phyloP scores from a whole-genome alignment of 441 rosid species.

The Erodium texanum region DNA sequence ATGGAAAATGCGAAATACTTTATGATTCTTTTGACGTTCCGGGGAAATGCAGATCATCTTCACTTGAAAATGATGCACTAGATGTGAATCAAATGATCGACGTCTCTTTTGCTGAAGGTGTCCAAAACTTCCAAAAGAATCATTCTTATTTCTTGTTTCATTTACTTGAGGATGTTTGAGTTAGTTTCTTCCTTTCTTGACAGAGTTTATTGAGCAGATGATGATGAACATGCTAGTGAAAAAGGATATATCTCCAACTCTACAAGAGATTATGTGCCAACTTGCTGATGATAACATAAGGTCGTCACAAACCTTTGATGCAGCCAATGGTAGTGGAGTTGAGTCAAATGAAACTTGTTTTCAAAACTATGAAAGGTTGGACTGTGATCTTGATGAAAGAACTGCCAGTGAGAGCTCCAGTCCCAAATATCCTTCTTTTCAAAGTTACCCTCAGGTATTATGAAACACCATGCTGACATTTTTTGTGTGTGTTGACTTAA shows the following conservation, averaged over 20 bases:
- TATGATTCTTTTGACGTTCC: conserved; percentile 87
- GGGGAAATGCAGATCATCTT: conserved; percentile 47
- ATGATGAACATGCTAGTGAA: conserved; percentile 44
- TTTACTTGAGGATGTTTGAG: conserved; percentile 9
- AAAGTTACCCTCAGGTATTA: conserved; percentile 49
- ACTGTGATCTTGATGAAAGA: conserved; percentile 44
- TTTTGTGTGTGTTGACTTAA: neutral
- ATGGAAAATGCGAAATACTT: conserved; percentile 76
- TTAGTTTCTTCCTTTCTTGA: conserved; percentile 16
- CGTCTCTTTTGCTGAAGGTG: conserved; percentile 71
- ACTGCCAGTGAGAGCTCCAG: conserved; percentile 34
- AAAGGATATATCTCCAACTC: conserved; percentile 75
- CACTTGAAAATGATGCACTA: conserved; percentile 34
- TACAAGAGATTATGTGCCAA: conserved; percentile 41
- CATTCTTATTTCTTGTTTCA: neutral
- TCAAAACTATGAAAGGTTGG: conserved; percentile 38
- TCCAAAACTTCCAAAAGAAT: conserved; percentile 13
- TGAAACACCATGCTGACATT: neutral
- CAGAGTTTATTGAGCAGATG: conserved; percentile 68
- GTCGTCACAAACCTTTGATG: conserved; percentile 40
- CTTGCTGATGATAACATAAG: conserved; percentile 69
- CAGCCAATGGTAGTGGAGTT: conserved; percentile 26
- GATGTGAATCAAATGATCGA: conserved; percentile 39
- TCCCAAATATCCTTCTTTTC: conserved; percentile 34
- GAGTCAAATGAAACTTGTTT: conserved; percentile 39